Evolutionary conservation across 495 filamentous ascomycete species (phyloP).

Genomic region (Aspergillus ostianus): DNA sequence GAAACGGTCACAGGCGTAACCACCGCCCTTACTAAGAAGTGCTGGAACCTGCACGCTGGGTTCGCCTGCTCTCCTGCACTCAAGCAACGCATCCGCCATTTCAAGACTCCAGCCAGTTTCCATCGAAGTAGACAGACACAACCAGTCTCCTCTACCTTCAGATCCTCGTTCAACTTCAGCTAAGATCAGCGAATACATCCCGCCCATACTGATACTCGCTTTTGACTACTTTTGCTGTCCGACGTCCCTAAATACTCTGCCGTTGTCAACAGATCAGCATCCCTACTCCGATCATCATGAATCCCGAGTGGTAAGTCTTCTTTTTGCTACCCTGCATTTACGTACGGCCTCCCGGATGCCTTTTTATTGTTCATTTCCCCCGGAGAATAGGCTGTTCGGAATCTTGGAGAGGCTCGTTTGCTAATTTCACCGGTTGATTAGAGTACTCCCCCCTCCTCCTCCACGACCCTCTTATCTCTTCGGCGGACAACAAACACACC

Average conservation of each 20-base stretch:
- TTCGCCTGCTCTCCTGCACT: conserved; percentile 35
- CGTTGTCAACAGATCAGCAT: conserved; percentile 3
- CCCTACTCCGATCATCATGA: conserved; percentile 60
- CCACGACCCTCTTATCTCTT: neutral
- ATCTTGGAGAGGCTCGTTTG: neutral
- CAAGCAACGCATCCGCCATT: conserved; percentile 29
- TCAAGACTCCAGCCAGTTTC: conserved; percentile 21
- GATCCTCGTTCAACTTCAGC: conserved; percentile 6
- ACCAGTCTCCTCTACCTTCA: conserved; percentile 19
- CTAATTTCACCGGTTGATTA: conserved; percentile 12
- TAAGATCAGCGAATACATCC: neutral
- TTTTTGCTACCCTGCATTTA: conserved; percentile 20
- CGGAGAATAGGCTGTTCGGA: neutral
- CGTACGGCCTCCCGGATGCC: conserved; percentile 2
- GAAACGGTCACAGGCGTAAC: conserved; percentile 26
- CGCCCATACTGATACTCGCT: neutral
- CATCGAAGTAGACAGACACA: conserved; percentile 19
- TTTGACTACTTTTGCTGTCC: neutral
- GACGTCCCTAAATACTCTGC: conserved; percentile 5
- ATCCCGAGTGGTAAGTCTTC: conserved; percentile 85
- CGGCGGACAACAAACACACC: conserved; percentile 3
- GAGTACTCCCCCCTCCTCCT: conserved; percentile 18
- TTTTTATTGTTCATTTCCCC: conserved; percentile 5
- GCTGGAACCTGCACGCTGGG: conserved; percentile 27
- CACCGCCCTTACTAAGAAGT: neutral